These are phyloP conservation scores for Cyberlindnera galapagoensis DNA, from an alignment of 805 yeast genomes.

Conservation along the genomic window DNA sequence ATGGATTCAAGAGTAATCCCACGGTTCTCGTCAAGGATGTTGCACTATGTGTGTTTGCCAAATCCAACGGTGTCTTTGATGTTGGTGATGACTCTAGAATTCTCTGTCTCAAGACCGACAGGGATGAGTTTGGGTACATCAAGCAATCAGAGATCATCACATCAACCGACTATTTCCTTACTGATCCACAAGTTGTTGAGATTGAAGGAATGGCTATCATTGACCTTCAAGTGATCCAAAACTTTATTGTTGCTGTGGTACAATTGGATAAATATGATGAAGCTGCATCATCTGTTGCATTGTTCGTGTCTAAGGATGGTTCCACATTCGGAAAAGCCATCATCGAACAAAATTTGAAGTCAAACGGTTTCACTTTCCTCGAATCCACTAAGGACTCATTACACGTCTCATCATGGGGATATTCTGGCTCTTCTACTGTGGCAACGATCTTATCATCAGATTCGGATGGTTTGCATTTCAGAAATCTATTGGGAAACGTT, in stretches of 20 bases:
- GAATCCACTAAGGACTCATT: slow-evolving; percentile 35
- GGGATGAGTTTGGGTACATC: slow-evolving; percentile 28
- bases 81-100: slow-evolving; percentile 27
- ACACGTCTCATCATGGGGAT: slow-evolving; percentile 29
- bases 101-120: slow-evolving; percentile 38
- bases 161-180: slow-evolving; percentile 40
- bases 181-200: slow-evolving; percentile 23
- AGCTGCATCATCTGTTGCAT: slow-evolving; percentile 18
- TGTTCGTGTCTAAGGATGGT: slow-evolving; percentile 29
- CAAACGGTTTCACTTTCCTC: slow-evolving; percentile 23
- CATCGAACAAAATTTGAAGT: slow-evolving; percentile 22
- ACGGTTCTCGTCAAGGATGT: slow-evolving; percentile 18
- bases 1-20: slow-evolving; percentile 36
- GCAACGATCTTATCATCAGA: slow-evolving; percentile 34
- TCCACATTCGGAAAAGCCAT: slow-evolving; percentile 27
- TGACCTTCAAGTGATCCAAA: slow-evolving; percentile 27
- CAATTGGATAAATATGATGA: slow-evolving; percentile 17
- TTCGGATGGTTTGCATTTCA: slow-evolving; percentile 45
- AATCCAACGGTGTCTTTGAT: slow-evolving; percentile 20
- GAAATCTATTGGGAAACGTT: slow-evolving; percentile 34
- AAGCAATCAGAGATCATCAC: slow-evolving; percentile 25
- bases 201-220: slow-evolving; percentile 26
- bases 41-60: slow-evolving; percentile 28
- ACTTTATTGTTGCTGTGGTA: slow-evolving; percentile 29
- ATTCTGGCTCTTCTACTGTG: slow-evolving; percentile 17